phyloP scores from a whole-genome alignment of 257 asterid genomes.

The Solanum tarapatanum region DNA sequence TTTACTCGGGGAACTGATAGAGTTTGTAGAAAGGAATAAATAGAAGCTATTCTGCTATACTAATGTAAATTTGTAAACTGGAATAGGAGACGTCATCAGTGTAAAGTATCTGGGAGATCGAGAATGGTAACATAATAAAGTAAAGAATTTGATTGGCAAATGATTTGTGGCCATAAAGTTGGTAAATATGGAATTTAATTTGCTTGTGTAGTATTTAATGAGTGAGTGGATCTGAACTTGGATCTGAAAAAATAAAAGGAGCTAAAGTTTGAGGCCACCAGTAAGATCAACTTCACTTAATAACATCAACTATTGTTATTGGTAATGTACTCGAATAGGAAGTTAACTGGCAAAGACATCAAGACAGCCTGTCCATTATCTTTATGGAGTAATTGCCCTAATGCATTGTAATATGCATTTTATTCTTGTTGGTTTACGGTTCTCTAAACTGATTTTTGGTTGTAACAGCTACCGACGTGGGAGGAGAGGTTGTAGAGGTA shows the following conservation, averaged over 20 bases:
- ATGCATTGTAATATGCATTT: background rate
- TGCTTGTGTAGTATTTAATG: background rate
- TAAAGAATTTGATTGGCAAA: background rate
- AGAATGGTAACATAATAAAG: background rate
- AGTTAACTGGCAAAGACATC: background rate
- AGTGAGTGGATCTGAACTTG: background rate
- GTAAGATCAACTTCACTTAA: background rate
- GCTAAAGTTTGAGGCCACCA: background rate
- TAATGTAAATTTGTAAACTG: background rate
- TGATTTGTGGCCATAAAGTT: background rate
- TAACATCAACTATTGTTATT: background rate
- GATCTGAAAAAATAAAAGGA: background rate
- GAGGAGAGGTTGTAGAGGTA: conserved; percentile 53
- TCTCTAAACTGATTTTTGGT: background rate
- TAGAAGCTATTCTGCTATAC: background rate
- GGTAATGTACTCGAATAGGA: background rate
- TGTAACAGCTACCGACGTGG: conserved; percentile 44
- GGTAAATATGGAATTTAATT: background rate
- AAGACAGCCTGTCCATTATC: background rate
- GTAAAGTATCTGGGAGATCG: background rate
- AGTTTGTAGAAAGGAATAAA: background rate
- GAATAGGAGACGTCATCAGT: background rate
- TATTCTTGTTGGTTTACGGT: background rate
- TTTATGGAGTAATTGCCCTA: too few relatives aligned
- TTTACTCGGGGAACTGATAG: background rate